A percentile compares a stretch with the other conserved stretches of the same genome.
Evolutionary conservation across 169 alveolate genomes (phyloP).

Genomic region (Eimeria maxima): DNA sequence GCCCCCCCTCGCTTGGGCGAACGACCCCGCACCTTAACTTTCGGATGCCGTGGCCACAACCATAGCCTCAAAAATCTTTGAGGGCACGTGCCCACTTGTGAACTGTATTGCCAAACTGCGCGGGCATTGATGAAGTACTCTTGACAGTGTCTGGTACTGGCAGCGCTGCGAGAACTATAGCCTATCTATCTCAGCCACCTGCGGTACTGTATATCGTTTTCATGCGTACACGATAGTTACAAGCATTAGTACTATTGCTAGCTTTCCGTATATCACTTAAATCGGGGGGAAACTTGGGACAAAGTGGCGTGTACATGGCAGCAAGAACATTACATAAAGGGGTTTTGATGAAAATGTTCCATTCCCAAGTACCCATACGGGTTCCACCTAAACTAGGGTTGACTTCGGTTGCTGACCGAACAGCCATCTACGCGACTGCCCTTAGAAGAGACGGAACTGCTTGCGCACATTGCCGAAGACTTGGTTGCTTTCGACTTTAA

Average conservation of each 20-base stretch:
- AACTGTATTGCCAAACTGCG: background rate
- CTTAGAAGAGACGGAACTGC: conserved; percentile 98
- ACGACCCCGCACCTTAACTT: background rate
- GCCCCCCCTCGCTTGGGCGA: background rate
- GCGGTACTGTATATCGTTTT: background rate
- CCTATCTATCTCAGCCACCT: background rate
- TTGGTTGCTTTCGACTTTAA: conserved; percentile 98
- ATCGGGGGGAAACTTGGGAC: background rate
- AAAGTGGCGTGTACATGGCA: background rate
- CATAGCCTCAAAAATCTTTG: background rate
- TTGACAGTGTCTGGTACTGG: background rate
- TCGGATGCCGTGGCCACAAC: background rate
- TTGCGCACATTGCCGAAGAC: conserved; percentile 99
- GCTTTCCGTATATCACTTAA: background rate
- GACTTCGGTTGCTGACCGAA: conserved; percentile 18
- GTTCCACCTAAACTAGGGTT: conserved; percentile 21
- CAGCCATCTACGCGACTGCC: conserved; percentile 7
- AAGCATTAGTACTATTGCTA: background rate
- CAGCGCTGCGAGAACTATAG: background rate
- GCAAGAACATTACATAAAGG: background rate
- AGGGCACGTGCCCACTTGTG: background rate
- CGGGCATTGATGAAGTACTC: background rate
- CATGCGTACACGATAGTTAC: background rate
- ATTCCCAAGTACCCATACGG: conserved; percentile 5
- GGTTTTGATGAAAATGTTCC: background rate